These are phyloP conservation scores for Pseudognaphalium luteoalbum DNA, from an alignment of 129 eudicot genomes.

Conservation along the genomic window DNA sequence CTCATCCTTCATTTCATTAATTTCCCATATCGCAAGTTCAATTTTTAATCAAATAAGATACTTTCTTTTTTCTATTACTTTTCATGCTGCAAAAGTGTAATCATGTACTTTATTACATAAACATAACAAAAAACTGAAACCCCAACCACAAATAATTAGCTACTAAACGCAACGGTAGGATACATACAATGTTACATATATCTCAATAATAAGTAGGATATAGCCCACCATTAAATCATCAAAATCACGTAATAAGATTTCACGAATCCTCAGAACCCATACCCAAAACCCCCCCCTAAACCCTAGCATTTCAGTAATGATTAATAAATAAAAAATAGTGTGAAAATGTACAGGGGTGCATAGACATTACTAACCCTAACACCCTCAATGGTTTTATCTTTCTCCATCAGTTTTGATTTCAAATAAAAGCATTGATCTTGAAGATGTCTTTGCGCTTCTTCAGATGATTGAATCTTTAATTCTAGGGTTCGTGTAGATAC, in stretches of 20 bases:
- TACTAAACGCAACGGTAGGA: neutral
- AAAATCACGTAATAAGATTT: neutral
- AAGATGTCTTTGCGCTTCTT: slow-evolving; percentile 43
- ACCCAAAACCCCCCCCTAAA: slow-evolving; percentile 5
- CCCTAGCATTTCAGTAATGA: neutral
- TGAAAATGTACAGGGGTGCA: neutral
- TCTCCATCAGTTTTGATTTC: slow-evolving; percentile 52
- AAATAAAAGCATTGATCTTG: slow-evolving; percentile 51
- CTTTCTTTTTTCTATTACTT: neutral
- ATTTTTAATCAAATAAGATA: too few species aligned
- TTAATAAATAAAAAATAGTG: neutral
- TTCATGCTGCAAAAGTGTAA: neutral
- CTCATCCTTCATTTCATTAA: neutral
- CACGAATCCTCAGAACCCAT: neutral
- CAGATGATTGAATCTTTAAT: slow-evolving; percentile 55
- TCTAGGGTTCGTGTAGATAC: slow-evolving; percentile 53
- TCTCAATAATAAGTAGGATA: neutral
- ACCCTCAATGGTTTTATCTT: slow-evolving; percentile 57
- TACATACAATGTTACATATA: neutral
- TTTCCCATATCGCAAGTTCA: too few species aligned
- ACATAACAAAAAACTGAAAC: neutral
- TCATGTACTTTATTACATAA: too few species aligned
- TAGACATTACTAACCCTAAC: slow-evolving; percentile 48
- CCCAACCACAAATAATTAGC: neutral
- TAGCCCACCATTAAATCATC: neutral